phyloP scores from a whole-genome alignment of 2,329 filamentous ascomycete genomes.

The Exophiala lecanii-corni region DNA sequence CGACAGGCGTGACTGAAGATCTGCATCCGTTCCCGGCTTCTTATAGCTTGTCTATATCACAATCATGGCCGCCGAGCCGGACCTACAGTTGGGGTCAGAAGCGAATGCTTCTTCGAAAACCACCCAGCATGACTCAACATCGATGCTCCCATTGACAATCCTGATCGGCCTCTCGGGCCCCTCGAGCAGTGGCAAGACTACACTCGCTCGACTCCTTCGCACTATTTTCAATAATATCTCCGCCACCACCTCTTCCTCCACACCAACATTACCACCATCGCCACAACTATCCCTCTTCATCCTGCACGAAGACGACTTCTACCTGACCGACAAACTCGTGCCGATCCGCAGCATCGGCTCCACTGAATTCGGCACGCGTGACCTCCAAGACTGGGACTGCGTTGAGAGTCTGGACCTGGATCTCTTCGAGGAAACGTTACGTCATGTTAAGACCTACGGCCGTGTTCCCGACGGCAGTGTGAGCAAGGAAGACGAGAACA shows the following conservation, averaged over 20 bases:
- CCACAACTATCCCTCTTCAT: conserved; percentile 53
- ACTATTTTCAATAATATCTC: conserved; percentile 62
- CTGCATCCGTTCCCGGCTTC: too few species aligned
- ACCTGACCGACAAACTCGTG: conserved; percentile 62
- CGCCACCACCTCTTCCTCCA: conserved; percentile 19
- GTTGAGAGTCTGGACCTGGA: conserved; percentile 69
- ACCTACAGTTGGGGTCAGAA: too few species aligned
- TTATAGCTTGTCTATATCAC: too few species aligned
- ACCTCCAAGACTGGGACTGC: conserved; percentile 88
- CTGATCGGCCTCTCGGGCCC: conserved; percentile 81
- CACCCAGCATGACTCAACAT: too few species aligned
- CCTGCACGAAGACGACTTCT: conserved; percentile 95
- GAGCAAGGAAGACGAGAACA: conserved; percentile 58
- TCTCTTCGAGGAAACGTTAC: conserved; percentile 62
- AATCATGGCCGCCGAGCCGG: too few species aligned
- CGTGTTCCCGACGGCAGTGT: conserved; percentile 42
- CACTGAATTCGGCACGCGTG: conserved; percentile 34
- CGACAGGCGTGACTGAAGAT: too few species aligned
- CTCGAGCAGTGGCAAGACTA: conserved; percentile 93
- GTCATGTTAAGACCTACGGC: conserved; percentile 66
- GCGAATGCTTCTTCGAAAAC: too few species aligned
- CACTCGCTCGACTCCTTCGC: conserved; percentile 76
- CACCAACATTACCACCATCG: not conserved
- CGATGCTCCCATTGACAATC: conserved; percentile 39
- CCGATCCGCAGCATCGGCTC: conserved; percentile 46